Evolutionary conservation across 495 filamentous ascomycete species (phyloP), one percentile per base, ranked within the genome.

Genomic region (Aspergillus ellipticus): DNA sequence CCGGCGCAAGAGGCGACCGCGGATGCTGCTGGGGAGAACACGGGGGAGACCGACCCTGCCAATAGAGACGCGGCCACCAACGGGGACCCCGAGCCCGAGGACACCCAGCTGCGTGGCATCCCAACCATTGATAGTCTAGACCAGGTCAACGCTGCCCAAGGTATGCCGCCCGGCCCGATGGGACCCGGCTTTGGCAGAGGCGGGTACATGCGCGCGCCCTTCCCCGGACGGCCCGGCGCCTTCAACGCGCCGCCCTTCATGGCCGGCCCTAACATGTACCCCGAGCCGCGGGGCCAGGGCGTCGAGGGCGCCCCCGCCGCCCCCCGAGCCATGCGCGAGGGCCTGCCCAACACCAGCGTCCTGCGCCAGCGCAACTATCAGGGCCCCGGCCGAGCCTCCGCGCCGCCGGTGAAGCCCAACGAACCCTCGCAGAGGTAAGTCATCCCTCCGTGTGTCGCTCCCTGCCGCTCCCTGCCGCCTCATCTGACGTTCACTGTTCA

Each of bases 291-390:
- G 61, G 83, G 82, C 11, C 73, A 78, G 37, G 85, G 85, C n/a
- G 85, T 88, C 42, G 83, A 80, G 68, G 85, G 85, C 69, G 94
- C 94, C 22, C 94, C 94, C 26, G 94, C 87, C 49, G 94, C 90
- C 1, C 94, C 94, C 2, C 92, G 94, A 70, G 94, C 95, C 16
- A 91, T 97, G 85, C 77, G 95, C 58, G 84, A 93, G 64, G 92
- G 92, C 16, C 79, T 86, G 19, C 86, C 89, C 49, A 92, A 92
- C 69, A 89, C 86, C 42, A 86, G 85, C 67, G 79, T 84, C 0
- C 51, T 72, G 1, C 71, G 76, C 7, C 71, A 76, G n/a, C 66
- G 75, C n/a, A 63, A 62, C 15, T 70, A 73, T 53, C 70, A 73
- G 31, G 52, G 41, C 10, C 61, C 66, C 8, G 62, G 60, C 15